phyloP scores from a whole-genome alignment of 1,284 basidiomycete species.

The Ganoderma lingzhi region DNA sequence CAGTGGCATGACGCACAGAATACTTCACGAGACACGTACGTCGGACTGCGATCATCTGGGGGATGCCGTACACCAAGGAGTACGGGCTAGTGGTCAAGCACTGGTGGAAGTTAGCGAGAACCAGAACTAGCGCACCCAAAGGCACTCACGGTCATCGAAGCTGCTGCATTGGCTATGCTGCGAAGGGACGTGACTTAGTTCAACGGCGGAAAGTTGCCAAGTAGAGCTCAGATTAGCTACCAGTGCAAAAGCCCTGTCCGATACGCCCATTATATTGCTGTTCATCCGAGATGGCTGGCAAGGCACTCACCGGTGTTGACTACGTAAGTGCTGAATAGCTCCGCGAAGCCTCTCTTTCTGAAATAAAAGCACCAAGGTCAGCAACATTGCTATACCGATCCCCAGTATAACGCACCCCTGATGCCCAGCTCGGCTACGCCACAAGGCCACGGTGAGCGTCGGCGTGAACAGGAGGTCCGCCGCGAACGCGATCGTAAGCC shows the following conservation, averaged over 20 bases:
- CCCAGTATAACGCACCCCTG: not conserved
- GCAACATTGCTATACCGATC: no score
- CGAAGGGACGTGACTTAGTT: not conserved
- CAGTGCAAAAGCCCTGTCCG: not conserved
- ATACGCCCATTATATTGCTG: no score
- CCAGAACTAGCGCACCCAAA: no score
- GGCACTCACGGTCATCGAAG: not conserved
- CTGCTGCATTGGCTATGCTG: not conserved
- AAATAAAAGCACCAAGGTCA: not conserved
- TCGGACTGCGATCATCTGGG: not conserved
- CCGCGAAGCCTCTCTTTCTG: not conserved
- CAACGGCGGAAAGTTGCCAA: not conserved
- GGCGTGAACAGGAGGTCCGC: constrained; percentile 1
- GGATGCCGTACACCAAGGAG: not conserved
- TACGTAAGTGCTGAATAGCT: not conserved
- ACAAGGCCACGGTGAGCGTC: not conserved
- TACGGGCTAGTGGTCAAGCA: not conserved
- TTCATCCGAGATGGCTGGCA: not conserved
- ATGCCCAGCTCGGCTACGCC: not conserved
- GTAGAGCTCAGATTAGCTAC: not conserved
- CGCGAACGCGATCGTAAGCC: not conserved
- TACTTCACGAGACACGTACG: not conserved
- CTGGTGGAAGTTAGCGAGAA: not conserved
- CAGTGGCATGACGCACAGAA: not conserved
- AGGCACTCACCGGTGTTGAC: not conserved